Evolutionary conservation across 306 rosid genomes (phyloP), one percentile per base, ranked within the genome.

Genomic region (Fragaria iinumae): DNA sequence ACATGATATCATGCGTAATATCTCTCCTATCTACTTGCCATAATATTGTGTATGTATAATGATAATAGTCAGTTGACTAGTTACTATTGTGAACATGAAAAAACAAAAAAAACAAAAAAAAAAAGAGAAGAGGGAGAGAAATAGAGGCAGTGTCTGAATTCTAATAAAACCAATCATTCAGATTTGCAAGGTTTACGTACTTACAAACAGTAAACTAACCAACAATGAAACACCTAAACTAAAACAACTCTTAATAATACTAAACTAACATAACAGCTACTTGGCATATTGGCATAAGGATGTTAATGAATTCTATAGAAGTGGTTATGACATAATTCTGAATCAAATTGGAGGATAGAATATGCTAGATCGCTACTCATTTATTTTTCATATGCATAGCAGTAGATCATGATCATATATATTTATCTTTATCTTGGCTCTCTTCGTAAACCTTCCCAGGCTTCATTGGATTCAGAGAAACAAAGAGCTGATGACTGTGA

Each of bases 401-500:
- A 32, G 56, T 25, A 39, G 55, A 74, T 81, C 41, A 34, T 79
- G 62, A 56, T 73, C 71, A 67, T 82, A 73, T 10, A 56, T 56
- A 39, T 1, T 74, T 8, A 68, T 82, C 20, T 57, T 76, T 20
- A 55, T 74, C 47, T 74, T 76, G 76, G 77, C 34, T 73, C 80
- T 79, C 23, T 57, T 67, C 29, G 25, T 62, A n/a, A 18, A 59
- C 43, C 0, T 39, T 10, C 43, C 59, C 85, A 88, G 91, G 77
- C 86, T 34, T 80, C 83, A 11, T 81, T 90, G 64, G 90, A 87
- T 59, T 83, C 90, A 45, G 96, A 88, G 79, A 88, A 80, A 67
- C 83, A 83, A 77, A 83, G 84, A 89, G 76, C 90, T 18, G 87
- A 83, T 70, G 92, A 88, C 29, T 75, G 69, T 52, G 93, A 90